phyloP scores from a whole-genome alignment of 441 rosid genomes.

The Bruguiera hainesii region DNA sequence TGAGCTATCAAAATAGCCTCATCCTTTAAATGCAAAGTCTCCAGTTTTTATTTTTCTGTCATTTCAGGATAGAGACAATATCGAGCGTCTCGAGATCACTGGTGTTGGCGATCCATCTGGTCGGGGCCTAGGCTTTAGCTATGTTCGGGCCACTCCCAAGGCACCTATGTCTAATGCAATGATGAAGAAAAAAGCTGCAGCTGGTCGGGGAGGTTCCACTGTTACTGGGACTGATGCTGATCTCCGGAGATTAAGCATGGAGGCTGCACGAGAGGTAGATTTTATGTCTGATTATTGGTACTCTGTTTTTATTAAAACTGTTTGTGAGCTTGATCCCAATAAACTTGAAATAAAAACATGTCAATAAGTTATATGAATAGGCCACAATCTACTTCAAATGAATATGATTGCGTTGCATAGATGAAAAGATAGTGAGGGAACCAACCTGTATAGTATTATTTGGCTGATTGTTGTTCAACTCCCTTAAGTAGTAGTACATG shows the following conservation, averaged over 20 bases:
- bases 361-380: too few species aligned
- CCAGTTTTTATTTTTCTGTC: neutral
- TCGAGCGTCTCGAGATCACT: constrained; percentile 97
- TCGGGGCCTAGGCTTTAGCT: constrained; percentile 97
- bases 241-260: constrained; percentile 99
- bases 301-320: neutral
- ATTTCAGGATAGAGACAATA: constrained; percentile 85
- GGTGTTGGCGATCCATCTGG: constrained; percentile 99
- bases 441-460: too few species aligned
- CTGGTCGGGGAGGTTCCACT: constrained; percentile 79
- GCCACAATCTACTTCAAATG: too few species aligned
- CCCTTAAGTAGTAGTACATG: too few species aligned
- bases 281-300: constrained; percentile 9
- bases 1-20: too few species aligned
- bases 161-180: constrained; percentile 79
- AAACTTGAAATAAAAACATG: neutral
- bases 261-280: constrained; percentile 97
- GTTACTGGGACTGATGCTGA: constrained; percentile 99
- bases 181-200: constrained; percentile 80
- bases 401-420: too few species aligned
- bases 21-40: neutral
- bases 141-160: constrained; percentile 86
- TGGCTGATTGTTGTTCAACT: too few species aligned
- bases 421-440: too few species aligned
- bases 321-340: too few species aligned